A percentile compares a stretch with the other conserved stretches of the same genome.
Evolutionary conservation across 2,329 filamentous ascomycete species (phyloP).

Genomic region (Didymella sp.): DNA sequence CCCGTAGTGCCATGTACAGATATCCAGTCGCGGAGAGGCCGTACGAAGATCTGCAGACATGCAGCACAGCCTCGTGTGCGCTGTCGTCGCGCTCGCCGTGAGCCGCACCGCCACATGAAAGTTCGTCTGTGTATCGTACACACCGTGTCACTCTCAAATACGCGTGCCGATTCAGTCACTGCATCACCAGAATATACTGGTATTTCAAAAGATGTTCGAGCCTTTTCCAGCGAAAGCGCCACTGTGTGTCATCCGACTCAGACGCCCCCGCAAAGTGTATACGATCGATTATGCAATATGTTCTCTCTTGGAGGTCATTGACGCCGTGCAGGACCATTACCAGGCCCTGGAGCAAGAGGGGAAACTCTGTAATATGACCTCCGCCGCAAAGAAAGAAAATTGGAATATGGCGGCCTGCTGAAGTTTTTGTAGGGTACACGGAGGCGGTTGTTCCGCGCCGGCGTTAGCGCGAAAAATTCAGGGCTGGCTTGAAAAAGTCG

Average conservation of each 20-base stretch:
- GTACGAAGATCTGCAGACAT: not conserved
- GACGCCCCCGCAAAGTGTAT: slow-evolving; percentile 51
- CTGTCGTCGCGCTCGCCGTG: not conserved
- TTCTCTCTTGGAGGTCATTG: slow-evolving; percentile 75
- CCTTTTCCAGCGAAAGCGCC: slow-evolving; percentile 52
- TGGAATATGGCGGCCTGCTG: slow-evolving; percentile 20
- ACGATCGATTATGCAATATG: slow-evolving; percentile 72
- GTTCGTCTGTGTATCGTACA: too few relatives aligned
- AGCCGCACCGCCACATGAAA: not conserved
- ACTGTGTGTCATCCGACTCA: slow-evolving; percentile 30
- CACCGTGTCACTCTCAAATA: not conserved
- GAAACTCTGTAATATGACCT: slow-evolving; percentile 66
- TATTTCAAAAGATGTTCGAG: slow-evolving; percentile 59
- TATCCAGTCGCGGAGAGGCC: not conserved
- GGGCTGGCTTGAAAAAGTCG: not conserved
- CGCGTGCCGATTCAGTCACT: too few relatives aligned
- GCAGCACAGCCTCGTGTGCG: not conserved
- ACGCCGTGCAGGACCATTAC: slow-evolving; percentile 67
- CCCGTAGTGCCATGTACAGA: not conserved
- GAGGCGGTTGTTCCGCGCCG: slow-evolving; percentile 14
- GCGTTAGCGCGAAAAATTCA: slow-evolving; percentile 1
- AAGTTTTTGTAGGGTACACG: slow-evolving; percentile 32
- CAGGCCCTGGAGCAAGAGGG: slow-evolving; percentile 76
- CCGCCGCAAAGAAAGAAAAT: slow-evolving; percentile 78
- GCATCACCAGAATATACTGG: not conserved